Conservation (phyloP, 1,139 yeast genomes). For the Casaregolazyma suthepensis region DNA sequence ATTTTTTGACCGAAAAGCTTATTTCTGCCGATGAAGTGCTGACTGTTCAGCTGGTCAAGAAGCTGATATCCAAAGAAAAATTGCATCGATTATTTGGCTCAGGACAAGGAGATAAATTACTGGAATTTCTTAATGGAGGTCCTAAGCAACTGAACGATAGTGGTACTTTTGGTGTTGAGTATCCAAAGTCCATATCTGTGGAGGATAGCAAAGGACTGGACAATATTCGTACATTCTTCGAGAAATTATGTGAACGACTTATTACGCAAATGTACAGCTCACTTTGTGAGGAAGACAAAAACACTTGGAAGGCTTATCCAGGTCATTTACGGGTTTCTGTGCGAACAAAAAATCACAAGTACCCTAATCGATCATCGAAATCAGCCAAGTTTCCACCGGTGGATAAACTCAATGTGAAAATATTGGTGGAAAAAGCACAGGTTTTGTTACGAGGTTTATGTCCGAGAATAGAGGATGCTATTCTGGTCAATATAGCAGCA, state of each 20-base stretch:
- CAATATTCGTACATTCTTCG: conserved; percentile 18
- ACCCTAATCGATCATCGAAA: conserved; percentile 7
- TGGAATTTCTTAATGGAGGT: conserved; percentile 28
- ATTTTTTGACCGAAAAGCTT: background rate
- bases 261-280: conserved; percentile 23
- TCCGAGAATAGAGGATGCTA: background rate
- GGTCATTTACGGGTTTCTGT: conserved; percentile 19
- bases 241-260: conserved; percentile 20
- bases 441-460: conserved; percentile 6
- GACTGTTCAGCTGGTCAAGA: background rate
- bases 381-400: conserved; percentile 1
- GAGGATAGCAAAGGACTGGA: conserved; percentile 28
- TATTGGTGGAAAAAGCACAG: conserved; percentile 1
- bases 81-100: background rate
- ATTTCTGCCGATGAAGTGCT: background rate
- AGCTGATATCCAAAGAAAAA: background rate
- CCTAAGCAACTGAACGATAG: conserved; percentile 25
- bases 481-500: conserved; percentile 9
- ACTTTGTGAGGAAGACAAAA: conserved; percentile 18
- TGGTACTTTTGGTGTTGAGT: conserved; percentile 10
- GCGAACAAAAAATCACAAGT: conserved; percentile 9
- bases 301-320: conserved; percentile 21
- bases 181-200: conserved; percentile 30
- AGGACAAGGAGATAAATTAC: conserved; percentile 17
- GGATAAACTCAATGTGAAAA: background rate